phyloP scores from a whole-genome alignment of 2,329 filamentous ascomycete genomes.

The Chalara sp. region DNA sequence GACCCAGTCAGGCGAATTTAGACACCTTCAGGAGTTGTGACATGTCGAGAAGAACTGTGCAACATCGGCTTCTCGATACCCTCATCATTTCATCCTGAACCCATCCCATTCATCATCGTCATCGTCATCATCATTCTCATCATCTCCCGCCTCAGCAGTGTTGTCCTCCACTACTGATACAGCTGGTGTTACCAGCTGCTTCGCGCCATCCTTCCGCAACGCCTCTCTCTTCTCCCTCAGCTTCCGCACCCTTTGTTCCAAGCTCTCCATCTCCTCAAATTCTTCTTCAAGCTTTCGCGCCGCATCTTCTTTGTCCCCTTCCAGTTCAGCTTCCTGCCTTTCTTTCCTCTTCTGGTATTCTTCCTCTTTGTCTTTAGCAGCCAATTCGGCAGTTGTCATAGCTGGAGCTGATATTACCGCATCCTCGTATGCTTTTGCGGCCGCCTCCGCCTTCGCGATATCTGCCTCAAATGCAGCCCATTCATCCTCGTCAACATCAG shows the following conservation, averaged over 20 bases:
- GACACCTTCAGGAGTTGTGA: no score
- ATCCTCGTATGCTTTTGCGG: conserved; percentile 27
- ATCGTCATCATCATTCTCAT: not conserved
- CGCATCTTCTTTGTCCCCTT: conserved; percentile 71
- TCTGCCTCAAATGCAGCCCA: conserved; percentile 87
- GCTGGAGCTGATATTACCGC: conserved; percentile 65
- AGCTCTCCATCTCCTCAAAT: conserved; percentile 33
- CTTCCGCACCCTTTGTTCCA: not conserved
- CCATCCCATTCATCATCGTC: conserved; percentile 1
- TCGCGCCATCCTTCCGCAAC: not conserved
- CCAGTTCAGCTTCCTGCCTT: conserved; percentile 47
- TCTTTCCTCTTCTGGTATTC: conserved; percentile 40
- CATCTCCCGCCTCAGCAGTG: not conserved
- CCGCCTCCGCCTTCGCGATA: conserved; percentile 45
- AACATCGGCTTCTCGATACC: no score
- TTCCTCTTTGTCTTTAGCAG: conserved; percentile 43
- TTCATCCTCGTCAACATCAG: conserved; percentile 63
- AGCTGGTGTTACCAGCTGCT: not conserved
- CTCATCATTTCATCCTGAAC: not conserved
- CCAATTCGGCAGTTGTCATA: conserved; percentile 56
- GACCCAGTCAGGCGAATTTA: no score
- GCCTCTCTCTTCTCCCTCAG: not conserved
- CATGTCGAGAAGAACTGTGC: no score
- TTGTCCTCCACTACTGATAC: not conserved
- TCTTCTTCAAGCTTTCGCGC: conserved; percentile 66